Conservation (phyloP, 805 yeast species). For the Starmerella floris region DNA sequence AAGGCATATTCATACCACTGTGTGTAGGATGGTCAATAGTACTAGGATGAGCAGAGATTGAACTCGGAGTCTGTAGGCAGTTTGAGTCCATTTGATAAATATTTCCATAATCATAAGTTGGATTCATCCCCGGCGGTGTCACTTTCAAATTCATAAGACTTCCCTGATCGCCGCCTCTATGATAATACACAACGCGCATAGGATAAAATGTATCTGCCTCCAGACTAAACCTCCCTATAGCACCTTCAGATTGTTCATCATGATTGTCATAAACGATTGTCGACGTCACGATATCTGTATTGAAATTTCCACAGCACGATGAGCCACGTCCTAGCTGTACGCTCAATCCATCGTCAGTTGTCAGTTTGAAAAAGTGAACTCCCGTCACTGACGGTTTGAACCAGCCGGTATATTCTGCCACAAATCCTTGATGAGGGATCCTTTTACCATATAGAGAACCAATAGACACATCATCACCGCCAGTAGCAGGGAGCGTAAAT, state of each 20-base stretch:
- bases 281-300: neutral
- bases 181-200: conserved; percentile 1
- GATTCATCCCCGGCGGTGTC: too few species aligned
- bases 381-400: neutral
- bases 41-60: neutral
- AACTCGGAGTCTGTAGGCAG: neutral
- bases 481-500: neutral
- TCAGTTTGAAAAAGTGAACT: neutral
- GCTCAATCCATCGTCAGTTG: neutral
- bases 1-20: neutral
- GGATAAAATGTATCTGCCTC: conserved; percentile 2
- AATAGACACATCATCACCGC: neutral
- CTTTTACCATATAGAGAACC: neutral
- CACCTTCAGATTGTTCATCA: neutral
- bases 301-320: conserved; percentile 3
- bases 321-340: conserved; percentile 3
- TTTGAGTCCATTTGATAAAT: neutral
- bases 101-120: neutral
- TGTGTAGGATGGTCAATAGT: neutral
- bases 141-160: too few species aligned
- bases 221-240: neutral
- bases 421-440: neutral
- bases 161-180: neutral
- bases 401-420: neutral
- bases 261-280: neutral